Evolutionary conservation across 805 yeast species (phyloP).

Genomic region (Lipomyces lipofer): DNA sequence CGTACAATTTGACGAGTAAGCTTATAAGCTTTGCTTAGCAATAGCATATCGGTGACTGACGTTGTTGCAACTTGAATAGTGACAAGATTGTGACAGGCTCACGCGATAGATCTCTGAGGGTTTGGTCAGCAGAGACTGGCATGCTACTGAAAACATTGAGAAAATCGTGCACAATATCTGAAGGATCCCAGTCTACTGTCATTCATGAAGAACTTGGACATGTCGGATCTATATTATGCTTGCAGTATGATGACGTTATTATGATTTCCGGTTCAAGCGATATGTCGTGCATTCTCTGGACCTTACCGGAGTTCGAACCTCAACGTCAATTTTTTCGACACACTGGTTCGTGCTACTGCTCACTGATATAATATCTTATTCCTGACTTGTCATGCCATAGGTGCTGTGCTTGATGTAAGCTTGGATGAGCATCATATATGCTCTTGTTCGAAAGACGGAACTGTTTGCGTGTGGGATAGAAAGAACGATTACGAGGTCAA

Average conservation of each 20-base stretch:
- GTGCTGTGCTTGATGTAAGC: slow-evolving; percentile 38
- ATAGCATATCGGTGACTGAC: not conserved
- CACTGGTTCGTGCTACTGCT: too few species aligned
- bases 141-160: slow-evolving; percentile 29
- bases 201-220: slow-evolving; percentile 34
- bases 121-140: slow-evolving; percentile 40
- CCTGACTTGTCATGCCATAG: too few species aligned
- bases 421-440: slow-evolving; percentile 35
- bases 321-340: slow-evolving; percentile 34
- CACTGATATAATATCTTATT: too few species aligned
- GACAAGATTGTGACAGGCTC: slow-evolving; percentile 80
- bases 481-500: slow-evolving; percentile 20
- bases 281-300: slow-evolving; percentile 40
- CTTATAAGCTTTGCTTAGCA: not conserved
- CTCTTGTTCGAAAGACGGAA: slow-evolving; percentile 42
- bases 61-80: slow-evolving; percentile 38
- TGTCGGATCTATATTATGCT: slow-evolving; percentile 40
- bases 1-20: slow-evolving; percentile 58
- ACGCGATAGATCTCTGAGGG: slow-evolving; percentile 39
- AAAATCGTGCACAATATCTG: not conserved
- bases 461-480: slow-evolving; percentile 38
- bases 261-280: slow-evolving; percentile 43
- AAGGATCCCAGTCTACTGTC: not conserved
- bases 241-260: slow-evolving; percentile 34
- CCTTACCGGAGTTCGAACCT: slow-evolving; percentile 32